These are phyloP conservation scores for Solanum rostratum DNA, from an alignment of 257 asterid species.

Conservation along the genomic window DNA sequence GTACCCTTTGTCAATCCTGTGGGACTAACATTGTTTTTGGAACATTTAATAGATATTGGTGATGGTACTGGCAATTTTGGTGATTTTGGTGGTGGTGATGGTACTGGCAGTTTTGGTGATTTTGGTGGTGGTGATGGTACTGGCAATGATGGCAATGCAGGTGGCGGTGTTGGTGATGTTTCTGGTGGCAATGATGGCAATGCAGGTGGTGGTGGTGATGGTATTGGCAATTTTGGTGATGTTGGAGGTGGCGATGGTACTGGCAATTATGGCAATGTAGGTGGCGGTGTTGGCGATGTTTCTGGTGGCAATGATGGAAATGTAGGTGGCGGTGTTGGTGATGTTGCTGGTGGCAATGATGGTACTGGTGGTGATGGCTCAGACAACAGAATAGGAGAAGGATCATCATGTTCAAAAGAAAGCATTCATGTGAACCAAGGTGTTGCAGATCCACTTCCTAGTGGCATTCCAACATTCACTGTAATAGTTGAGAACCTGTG, in stretches of 20 bases:
- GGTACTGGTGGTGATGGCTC: slow-evolving; percentile 5
- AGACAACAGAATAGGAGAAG: slow-evolving; percentile 17
- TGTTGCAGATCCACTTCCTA: slow-evolving; percentile 30
- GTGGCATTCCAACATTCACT: slow-evolving; percentile 64
- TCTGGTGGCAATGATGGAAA: neutral
- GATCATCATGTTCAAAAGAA: slow-evolving; percentile 20
- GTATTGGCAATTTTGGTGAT: neutral
- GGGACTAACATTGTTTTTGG: neutral
- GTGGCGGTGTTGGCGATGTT: neutral
- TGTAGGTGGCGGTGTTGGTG: neutral
- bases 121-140: neutral
- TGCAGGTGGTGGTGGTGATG: neutral
- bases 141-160: too few species aligned
- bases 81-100: neutral
- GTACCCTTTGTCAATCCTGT: too few species aligned
- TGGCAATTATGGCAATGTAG: too few species aligned
- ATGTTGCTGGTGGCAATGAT: neutral
- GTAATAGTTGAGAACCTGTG: slow-evolving; percentile 44
- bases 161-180: neutral
- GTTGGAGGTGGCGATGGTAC: neutral
- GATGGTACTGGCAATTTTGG: neutral
- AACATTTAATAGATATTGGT: neutral
- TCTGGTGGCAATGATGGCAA: neutral
- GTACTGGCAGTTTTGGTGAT: neutral
- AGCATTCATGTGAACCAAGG: slow-evolving; percentile 39